Conservation (phyloP, 179 eudicot species). For the Pouteria campechiana region DNA sequence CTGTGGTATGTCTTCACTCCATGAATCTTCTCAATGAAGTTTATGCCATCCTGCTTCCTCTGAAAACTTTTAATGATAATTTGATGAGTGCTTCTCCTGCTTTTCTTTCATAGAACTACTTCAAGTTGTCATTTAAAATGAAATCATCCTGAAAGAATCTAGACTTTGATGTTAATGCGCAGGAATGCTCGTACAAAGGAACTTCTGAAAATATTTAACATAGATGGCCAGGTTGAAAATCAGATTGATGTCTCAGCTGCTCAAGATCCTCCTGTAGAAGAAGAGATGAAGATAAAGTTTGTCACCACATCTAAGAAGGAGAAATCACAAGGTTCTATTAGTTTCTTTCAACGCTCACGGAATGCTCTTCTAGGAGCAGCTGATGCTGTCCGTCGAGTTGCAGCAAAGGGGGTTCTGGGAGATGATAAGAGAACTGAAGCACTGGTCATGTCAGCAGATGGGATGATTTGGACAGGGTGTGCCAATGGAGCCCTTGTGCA, state of each 20-base stretch:
- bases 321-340: conserved; percentile 45
- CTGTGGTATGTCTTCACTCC: conserved; percentile 51
- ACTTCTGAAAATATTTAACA: conserved; percentile 68
- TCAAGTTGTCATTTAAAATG: no score
- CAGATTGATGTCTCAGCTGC: conserved; percentile 21
- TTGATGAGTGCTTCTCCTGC: no score
- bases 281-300: conserved; percentile 56
- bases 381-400: conserved; percentile 94
- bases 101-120: no score
- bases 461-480: conserved; percentile 76
- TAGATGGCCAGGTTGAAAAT: conserved; percentile 82
- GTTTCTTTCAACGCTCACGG: conserved; percentile 87
- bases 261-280: conserved; percentile 51
- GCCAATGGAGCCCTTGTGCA: conserved; percentile 74
- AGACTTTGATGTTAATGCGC: no score
- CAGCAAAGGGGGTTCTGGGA: conserved; percentile 73
- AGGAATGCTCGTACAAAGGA: conserved; percentile 92
- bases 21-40: background rate
- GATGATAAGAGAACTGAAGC: conserved; percentile 86
- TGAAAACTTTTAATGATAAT: background rate
- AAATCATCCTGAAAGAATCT: no score
- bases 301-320: conserved; percentile 56
- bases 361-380: conserved; percentile 95
- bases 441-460: conserved; percentile 47
- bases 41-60: no score